These are phyloP conservation scores for Taphrina flavorubra DNA, from an alignment of 1,139 yeast genomes.

Conservation along the genomic window DNA sequence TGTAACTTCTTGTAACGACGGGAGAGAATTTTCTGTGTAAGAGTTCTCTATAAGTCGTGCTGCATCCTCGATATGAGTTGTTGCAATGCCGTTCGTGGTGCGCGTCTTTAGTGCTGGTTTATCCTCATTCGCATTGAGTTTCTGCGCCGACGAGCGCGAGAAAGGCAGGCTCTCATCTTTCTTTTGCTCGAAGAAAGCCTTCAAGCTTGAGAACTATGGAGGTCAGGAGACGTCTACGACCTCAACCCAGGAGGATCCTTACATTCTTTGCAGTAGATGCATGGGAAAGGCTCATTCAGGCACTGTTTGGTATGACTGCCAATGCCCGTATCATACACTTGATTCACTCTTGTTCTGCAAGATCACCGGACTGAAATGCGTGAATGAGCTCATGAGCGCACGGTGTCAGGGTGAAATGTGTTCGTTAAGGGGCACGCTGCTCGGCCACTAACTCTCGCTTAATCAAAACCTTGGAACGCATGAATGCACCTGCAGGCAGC, in stretches of 20 bases:
- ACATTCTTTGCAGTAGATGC: slow-evolving; percentile 8
- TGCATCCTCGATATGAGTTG: neutral
- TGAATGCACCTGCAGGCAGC: neutral
- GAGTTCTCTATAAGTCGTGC: neutral
- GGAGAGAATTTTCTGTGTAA: neutral
- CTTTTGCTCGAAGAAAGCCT: slow-evolving; percentile 22
- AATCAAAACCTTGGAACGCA: too few relatives aligned
- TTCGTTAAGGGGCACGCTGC: too few relatives aligned
- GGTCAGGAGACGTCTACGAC: neutral
- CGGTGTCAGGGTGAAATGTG: too few relatives aligned
- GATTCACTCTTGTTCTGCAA: too few relatives aligned
- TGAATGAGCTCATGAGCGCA: too few relatives aligned
- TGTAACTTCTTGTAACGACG: too few relatives aligned
- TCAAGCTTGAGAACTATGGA: neutral
- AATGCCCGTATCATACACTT: too few relatives aligned
- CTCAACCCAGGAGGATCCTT: neutral
- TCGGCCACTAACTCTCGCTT: too few relatives aligned
- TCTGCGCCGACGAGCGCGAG: neutral
- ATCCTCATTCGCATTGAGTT: neutral
- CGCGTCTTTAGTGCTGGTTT: neutral
- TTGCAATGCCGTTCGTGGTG: neutral
- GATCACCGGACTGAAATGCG: too few relatives aligned
- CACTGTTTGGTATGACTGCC: too few relatives aligned
- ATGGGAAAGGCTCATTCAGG: neutral
- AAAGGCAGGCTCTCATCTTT: slow-evolving; percentile 5